phyloP scores from a whole-genome alignment of 179 eudicot species.

The Beta corolliflora region DNA sequence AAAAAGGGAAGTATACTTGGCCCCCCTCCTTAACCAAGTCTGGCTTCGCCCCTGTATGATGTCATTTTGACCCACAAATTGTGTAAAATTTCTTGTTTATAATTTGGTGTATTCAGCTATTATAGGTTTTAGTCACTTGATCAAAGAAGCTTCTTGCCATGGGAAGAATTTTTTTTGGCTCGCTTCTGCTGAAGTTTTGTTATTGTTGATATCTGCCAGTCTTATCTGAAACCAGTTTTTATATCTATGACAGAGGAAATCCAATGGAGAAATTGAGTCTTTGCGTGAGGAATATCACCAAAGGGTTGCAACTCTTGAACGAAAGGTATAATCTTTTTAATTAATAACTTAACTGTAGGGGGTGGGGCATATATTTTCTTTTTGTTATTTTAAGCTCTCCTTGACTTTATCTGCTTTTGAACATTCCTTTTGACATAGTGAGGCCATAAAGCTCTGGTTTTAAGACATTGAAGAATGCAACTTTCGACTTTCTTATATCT shows the following conservation, averaged over 20 bases:
- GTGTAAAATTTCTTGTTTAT: background rate
- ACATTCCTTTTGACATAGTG: background rate
- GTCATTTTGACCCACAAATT: background rate
- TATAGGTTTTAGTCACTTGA: background rate
- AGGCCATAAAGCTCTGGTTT: too few species aligned
- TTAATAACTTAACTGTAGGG: constrained; percentile 4
- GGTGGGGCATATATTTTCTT: too few species aligned
- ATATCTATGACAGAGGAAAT: constrained; percentile 59
- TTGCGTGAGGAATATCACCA: constrained; percentile 97
- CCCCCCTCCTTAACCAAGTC: too few species aligned
- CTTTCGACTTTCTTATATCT: background rate
- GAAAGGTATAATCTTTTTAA: constrained; percentile 60
- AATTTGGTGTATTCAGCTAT: background rate
- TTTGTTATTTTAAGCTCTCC: background rate
- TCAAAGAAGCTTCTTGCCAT: background rate
- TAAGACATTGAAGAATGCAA: background rate
- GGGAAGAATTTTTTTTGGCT: constrained; percentile 3
- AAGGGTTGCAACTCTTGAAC: constrained; percentile 86
- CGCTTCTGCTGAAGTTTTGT: constrained; percentile 1
- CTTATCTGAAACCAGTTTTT: constrained; percentile 7
- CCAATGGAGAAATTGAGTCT: constrained; percentile 91
- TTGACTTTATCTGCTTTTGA: background rate
- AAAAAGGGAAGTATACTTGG: too few species aligned
- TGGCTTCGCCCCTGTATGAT: too few species aligned
- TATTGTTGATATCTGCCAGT: background rate